A percentile compares a stretch with the other conserved stretches of the same genome.
Conservation (phyloP, 164 flowering plant genomes). For the Vitis labrusca region DNA sequence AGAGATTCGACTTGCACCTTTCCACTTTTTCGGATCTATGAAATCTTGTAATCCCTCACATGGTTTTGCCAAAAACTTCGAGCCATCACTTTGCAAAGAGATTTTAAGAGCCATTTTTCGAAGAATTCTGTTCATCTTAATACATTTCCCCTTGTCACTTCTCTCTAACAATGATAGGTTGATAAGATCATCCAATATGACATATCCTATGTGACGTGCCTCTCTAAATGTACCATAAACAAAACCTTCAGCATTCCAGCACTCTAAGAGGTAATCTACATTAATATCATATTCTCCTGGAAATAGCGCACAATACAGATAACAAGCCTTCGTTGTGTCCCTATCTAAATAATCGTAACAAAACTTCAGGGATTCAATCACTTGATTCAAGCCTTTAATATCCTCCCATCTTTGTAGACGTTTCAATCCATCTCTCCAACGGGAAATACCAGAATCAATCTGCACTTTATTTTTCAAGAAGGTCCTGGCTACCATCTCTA, state of each 20-base stretch:
- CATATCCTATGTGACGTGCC: not conserved
- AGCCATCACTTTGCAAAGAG: too few species aligned
- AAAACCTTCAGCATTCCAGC: slow-evolving; percentile 12
- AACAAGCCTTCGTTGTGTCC: not conserved
- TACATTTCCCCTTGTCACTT: not conserved
- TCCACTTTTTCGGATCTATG: too few species aligned
- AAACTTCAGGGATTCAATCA: not conserved
- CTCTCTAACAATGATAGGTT: not conserved
- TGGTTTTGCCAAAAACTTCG: too few species aligned
- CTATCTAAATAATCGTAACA: slow-evolving; percentile 5
- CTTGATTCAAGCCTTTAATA: slow-evolving; percentile 1
- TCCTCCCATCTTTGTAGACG: not conserved
- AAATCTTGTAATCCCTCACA: too few species aligned
- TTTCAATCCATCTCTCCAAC: slow-evolving; percentile 7
- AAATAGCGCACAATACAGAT: slow-evolving; percentile 7
- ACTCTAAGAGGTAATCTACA: not conserved
- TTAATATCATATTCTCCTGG: slow-evolving; percentile 6
- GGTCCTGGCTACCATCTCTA: slow-evolving; percentile 5
- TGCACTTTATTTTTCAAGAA: too few species aligned
- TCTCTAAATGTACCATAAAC: not conserved
- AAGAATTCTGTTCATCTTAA: not conserved
- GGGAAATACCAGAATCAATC: too few species aligned
- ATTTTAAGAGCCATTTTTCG: not conserved
- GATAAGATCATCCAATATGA: slow-evolving; percentile 1
- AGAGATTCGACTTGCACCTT: too few species aligned